Evolutionary conservation across 768 basidiomycete genomes (phyloP).

Genomic region (Serendipita vermifera): DNA sequence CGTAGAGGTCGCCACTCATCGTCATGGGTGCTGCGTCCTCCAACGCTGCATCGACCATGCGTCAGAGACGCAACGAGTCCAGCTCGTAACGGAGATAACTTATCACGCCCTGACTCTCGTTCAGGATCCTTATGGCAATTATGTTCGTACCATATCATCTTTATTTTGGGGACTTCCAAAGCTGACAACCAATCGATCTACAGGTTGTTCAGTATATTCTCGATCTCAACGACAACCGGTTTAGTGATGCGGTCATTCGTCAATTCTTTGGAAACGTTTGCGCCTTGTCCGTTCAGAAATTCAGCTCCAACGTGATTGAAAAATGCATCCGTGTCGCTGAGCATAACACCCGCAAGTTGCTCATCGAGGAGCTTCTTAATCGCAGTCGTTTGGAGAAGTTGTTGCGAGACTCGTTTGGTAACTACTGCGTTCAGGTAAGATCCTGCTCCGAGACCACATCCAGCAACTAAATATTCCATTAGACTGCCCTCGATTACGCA

Average conservation of each 20-base stretch:
- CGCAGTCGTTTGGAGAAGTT: slow-evolving; percentile 91
- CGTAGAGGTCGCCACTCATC: slow-evolving; percentile 95
- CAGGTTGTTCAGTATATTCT: slow-evolving; percentile 96
- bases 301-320: slow-evolving; percentile 98
- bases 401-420: slow-evolving; percentile 89
- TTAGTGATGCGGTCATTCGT: slow-evolving; percentile 93
- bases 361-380: slow-evolving; percentile 92
- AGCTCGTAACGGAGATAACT: slow-evolving; percentile 97
- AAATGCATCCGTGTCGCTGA: slow-evolving; percentile 95
- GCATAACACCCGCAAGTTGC: slow-evolving; percentile 81
- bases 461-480: slow-evolving; percentile 18
- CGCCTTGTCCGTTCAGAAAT: slow-evolving; percentile 95
- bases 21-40: slow-evolving; percentile 96
- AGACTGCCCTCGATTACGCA: slow-evolving; percentile 97
- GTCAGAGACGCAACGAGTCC: slow-evolving; percentile 85
- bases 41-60: slow-evolving; percentile 98
- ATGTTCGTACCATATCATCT: slow-evolving; percentile 27
- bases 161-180: too few species aligned
- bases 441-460: background rate
- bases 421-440: slow-evolving; percentile 82
- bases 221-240: slow-evolving; percentile 95
- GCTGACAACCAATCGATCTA: too few species aligned
- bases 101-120: slow-evolving; percentile 96
- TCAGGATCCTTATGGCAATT: slow-evolving; percentile 93
- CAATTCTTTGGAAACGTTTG: slow-evolving; percentile 98